Conservation (phyloP, 2,329 filamentous ascomycete genomes). For the Hymenoscyphus fraxineus region DNA sequence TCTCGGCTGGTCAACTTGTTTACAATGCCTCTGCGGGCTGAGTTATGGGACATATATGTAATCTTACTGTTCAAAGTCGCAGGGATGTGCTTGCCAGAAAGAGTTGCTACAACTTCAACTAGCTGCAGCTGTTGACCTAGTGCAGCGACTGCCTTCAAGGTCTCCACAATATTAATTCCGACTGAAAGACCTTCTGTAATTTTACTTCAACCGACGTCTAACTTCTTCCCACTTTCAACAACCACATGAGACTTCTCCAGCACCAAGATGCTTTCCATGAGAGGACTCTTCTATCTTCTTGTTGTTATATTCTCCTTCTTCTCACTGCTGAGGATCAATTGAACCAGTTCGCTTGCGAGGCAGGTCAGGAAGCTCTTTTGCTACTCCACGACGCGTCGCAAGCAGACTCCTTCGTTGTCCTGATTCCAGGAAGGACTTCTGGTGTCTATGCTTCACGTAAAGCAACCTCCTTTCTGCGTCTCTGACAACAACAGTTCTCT, state of each 20-base stretch:
- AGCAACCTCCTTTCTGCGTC: background rate
- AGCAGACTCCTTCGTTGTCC: background rate
- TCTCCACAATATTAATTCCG: no score
- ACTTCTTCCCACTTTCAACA: background rate
- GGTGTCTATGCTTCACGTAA: background rate
- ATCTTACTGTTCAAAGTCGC: background rate
- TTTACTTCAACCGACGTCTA: no score
- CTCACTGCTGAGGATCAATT: background rate
- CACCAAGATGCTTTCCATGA: background rate
- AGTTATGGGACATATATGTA: background rate
- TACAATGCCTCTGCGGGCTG: background rate
- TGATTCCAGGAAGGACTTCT: background rate
- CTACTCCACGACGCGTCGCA: background rate
- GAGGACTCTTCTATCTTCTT: background rate
- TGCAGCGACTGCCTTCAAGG: background rate
- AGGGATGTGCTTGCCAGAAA: background rate
- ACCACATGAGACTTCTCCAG: background rate
- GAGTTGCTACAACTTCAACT: background rate
- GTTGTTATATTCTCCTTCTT: background rate
- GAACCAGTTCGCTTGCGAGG: background rate
- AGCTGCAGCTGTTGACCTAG: background rate
- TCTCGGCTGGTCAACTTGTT: background rate
- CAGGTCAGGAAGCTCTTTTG: background rate
- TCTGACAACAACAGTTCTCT: background rate
- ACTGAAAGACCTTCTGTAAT: no score